Evolutionary conservation across 805 yeast genomes (phyloP), one percentile per base, ranked within the genome.

Genomic region (Clavispora vitiphila): DNA sequence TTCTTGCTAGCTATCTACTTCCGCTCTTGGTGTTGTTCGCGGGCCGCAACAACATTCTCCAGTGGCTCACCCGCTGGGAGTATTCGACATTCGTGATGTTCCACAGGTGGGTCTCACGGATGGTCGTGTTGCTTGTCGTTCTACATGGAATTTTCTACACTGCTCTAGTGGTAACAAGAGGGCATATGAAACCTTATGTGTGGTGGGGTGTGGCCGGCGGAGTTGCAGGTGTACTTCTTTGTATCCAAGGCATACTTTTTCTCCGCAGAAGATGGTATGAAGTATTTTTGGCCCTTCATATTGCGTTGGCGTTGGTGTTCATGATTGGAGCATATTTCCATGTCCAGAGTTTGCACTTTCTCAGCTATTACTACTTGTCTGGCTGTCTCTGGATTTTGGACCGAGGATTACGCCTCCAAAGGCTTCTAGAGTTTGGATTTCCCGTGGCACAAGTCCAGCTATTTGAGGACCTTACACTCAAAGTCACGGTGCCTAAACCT

Each of bases 361-460:
- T 48, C 23, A 47, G 53, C 43, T 46, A 37, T 30, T 48, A 43
- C 38, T 50, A 50, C 31, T 39, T 35, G 11, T 43, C 55, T 5
- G 46, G 41, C 26, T 44, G 51, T 35, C 42, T 50, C 32, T 51
- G 55, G 55, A 42, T 36, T 2, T 29, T 24, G 19, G 55, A 51
- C 55, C 67, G 90, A 41, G 45, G 78, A 0, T 53, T 76, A 11
- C 72, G 96, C 48, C 44, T 81, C 9, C 62, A 71, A 1, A 72
- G 87, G 41, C 59, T 86, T 2, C 40, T 73, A 11, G 54, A 64
- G 24, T 81, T 83, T 47, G 96, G 96, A 6, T 77, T 73, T 19
- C 75, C 79, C 19, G 56, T 65, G 11, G 84, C 82, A 1, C 51
- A 62, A 5, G 69, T 74, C 19, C 48, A 55, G n/a, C 55, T 75